Conservation (phyloP, 441 rosid species). For the Bruguiera hainesii region DNA sequence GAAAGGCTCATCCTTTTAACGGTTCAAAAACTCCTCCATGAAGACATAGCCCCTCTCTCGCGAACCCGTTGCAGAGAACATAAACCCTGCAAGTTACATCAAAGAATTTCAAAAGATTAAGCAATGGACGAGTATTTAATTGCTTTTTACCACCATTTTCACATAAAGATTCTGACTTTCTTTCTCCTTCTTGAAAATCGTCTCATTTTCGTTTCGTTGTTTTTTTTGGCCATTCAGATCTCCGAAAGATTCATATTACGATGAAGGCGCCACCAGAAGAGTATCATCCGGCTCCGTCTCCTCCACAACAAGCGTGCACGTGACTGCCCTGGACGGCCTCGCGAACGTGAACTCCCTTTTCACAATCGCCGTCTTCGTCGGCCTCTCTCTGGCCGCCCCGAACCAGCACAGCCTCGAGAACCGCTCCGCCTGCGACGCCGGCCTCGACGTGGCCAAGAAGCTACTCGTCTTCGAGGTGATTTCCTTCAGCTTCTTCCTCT, state of each 20-base stretch:
- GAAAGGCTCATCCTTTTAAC: background rate
- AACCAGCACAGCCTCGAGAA: conserved; percentile 78
- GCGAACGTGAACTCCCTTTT: conserved; percentile 94
- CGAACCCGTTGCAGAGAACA: background rate
- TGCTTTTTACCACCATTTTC: background rate
- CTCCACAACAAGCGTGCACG: conserved; percentile 81
- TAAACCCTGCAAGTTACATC: background rate
- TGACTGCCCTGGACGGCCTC: conserved; percentile 85
- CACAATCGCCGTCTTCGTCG: conserved; percentile 91
- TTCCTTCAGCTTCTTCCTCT: conserved; percentile 85
- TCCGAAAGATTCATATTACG: conserved; percentile 43
- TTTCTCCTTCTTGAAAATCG: background rate
- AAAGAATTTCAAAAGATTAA: background rate
- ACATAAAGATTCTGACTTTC: background rate
- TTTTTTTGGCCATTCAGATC: conserved; percentile 38
- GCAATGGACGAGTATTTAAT: conserved; percentile 21
- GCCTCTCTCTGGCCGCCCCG: conserved; percentile 74
- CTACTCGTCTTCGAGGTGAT: conserved; percentile 82
- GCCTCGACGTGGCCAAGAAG: conserved; percentile 52
- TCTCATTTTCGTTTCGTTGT: background rate
- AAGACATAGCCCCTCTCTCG: background rate
- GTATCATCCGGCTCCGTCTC: conserved; percentile 27
- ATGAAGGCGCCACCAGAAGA: conserved; percentile 22
- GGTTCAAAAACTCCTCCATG: background rate
- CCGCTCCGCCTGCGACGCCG: conserved; percentile 57